These are phyloP conservation scores for Lactarius trivialis DNA, from an alignment of 768 basidiomycete species.

Conservation along the genomic window DNA sequence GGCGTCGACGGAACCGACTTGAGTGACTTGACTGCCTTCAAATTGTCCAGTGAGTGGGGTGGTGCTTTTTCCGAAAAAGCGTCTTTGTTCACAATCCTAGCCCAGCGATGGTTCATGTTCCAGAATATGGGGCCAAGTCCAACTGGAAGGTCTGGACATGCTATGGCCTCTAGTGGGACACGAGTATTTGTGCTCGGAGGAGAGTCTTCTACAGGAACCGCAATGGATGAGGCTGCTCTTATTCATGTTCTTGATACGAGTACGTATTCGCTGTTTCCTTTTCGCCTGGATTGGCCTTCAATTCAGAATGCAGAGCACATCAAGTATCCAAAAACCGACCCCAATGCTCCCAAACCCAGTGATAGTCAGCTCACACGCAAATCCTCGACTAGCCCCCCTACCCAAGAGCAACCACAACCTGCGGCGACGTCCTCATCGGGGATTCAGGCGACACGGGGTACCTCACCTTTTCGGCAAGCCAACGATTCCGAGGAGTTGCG, in stretches of 20 bases:
- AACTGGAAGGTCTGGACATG: constrained; percentile 87
- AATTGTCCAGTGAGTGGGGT: constrained; percentile 77
- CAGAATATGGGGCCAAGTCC: constrained; percentile 99
- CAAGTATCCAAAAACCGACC: constrained; percentile 70
- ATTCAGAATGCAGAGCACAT: constrained; percentile 59
- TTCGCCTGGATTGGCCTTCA: neutral
- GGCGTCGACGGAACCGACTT: constrained; percentile 97
- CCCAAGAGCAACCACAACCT: constrained; percentile 16
- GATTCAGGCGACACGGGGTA: constrained; percentile 44
- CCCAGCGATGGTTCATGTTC: constrained; percentile 99
- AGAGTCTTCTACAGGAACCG: constrained; percentile 71
- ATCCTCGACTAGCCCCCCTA: constrained; percentile 34
- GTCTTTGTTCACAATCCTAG: constrained; percentile 35
- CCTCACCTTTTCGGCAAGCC: constrained; percentile 50
- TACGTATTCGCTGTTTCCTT: constrained; percentile 38
- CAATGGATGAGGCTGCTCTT: constrained; percentile 69
- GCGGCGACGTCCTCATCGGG: constrained; percentile 19
- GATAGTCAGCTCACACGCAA: constrained; percentile 37
- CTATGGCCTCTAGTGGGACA: constrained; percentile 91
- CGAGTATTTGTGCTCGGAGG: constrained; percentile 93
- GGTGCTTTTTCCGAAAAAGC: neutral
- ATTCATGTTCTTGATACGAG: constrained; percentile 96
- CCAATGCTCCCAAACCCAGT: constrained; percentile 39
- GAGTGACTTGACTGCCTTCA: constrained; percentile 92
- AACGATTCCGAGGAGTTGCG: constrained; percentile 52